Evolutionary conservation across 768 basidiomycete species (phyloP), one percentile per base, ranked within the genome.

Genomic region (Collybia mongolica): DNA sequence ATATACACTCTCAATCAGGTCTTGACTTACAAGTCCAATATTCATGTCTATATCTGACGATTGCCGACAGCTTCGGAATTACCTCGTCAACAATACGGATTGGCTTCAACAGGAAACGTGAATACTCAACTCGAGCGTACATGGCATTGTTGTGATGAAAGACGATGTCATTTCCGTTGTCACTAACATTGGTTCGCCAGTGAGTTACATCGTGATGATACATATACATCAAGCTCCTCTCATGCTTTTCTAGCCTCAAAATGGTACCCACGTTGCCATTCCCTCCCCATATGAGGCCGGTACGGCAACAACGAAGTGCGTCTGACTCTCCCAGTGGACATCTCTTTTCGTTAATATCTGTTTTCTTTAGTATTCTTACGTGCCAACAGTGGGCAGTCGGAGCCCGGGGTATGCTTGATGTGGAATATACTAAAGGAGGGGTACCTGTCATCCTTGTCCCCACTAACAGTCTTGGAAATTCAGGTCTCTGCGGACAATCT

Each of bases 111-210:
- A 80, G 52, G 65, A 72, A 32, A 73, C 77, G 23, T 61, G 81
- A 49, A 74, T 89, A 14, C 65, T 89, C 19, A 72, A 79, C 5
- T 59, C 71, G 14, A 77, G 76, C 36, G 59, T 69, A 8, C 63
- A 79, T 51, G 80, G 81, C 23, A 65, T 90, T n/a, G 83, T 79
- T 15, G 67, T 90, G 52, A 75, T 79, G 69, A 89, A 87, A 58
- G 86, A 85, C 11, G 60, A 72, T 17, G 76, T 87, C 8, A 69
- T 88, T 43, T 74, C 81, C 11, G 65, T 90, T 36, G 54, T 85
- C 54, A 90, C 86, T 19, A 88, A 84, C 66, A 80, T 89, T 52
- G 89, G 87, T 26, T 86, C 86, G 48, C 85, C 86, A 18, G 86
- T 88, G 61, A 48, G 77, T 54, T 40, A 37, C 41, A 17, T 48